These are phyloP conservation scores for Globisporangium okanoganense DNA, from an alignment of 352 stramenopile species.

Conservation along the genomic window DNA sequence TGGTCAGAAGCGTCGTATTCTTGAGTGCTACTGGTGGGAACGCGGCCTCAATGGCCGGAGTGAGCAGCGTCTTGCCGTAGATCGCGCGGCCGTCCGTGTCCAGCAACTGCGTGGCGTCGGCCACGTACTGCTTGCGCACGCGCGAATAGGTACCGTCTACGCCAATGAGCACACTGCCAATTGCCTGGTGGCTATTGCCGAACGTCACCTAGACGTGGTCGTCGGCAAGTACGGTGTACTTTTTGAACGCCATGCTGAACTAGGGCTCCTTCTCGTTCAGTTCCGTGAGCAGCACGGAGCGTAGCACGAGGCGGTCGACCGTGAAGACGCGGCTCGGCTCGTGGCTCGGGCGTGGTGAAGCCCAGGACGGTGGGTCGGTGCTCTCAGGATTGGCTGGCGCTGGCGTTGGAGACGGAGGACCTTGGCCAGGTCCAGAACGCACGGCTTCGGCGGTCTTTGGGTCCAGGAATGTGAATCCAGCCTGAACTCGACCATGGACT, in stretches of 20 bases:
- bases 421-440: not conserved
- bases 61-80: constrained; percentile 12
- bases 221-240: not conserved
- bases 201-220: constrained; percentile 4
- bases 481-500: constrained; percentile 40
- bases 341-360: not conserved
- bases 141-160: constrained; percentile 7
- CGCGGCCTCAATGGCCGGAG: not conserved
- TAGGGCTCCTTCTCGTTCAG: constrained; percentile 7
- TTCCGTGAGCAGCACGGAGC: constrained; percentile 16
- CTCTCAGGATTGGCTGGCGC: not conserved
- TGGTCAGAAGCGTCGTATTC: constrained; percentile 8
- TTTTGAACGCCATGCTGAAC: constrained; percentile 13
- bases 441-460: constrained; percentile 20
- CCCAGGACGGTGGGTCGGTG: not conserved
- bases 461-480: constrained; percentile 41
- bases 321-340: constrained; percentile 21
- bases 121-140: constrained; percentile 11
- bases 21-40: not conserved
- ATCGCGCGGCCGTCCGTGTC: constrained; percentile 13
- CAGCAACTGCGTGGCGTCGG: constrained; percentile 5
- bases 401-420: not conserved
- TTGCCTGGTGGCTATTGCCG: not conserved
- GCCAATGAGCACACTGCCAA: not conserved
- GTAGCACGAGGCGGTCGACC: constrained; percentile 22